phyloP scores from a whole-genome alignment of 2,329 filamentous ascomycete genomes.

The Xylariaceae sp. region DNA sequence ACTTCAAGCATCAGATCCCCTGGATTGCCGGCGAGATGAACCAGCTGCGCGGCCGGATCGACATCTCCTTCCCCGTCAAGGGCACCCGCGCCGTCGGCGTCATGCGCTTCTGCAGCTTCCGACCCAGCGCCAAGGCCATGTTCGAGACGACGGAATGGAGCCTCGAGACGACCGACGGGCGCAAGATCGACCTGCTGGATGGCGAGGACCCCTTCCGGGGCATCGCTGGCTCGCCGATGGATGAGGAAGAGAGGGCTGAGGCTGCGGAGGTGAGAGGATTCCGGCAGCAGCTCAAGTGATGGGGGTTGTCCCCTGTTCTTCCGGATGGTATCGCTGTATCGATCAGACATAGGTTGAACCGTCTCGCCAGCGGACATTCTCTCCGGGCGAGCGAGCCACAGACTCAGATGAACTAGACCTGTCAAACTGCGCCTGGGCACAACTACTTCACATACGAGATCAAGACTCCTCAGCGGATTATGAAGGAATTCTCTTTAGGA shows the following conservation, averaged over 20 bases:
- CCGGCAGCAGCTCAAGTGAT: constrained; percentile 41
- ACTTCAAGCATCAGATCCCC: constrained; percentile 72
- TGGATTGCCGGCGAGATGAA: constrained; percentile 89
- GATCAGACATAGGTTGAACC: too few species aligned
- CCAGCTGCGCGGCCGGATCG: constrained; percentile 84
- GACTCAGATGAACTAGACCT: too few species aligned
- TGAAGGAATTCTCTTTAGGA: too few species aligned
- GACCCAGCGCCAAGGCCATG: constrained; percentile 55
- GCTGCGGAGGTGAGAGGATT: constrained; percentile 45
- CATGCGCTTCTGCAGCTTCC: constrained; percentile 76
- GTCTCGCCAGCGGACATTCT: too few species aligned
- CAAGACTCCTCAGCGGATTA: too few species aligned
- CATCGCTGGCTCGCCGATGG: constrained; percentile 38
- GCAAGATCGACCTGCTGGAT: constrained; percentile 67
- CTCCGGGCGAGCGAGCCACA: too few species aligned
- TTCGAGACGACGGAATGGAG: constrained; percentile 94
- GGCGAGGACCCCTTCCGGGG: constrained; percentile 66
- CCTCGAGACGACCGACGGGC: constrained; percentile 61
- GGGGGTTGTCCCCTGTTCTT: not conserved
- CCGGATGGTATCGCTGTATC: too few species aligned
- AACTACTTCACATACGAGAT: too few species aligned
- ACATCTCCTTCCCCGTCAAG: constrained; percentile 83
- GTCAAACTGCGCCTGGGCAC: too few species aligned
- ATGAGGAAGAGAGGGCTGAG: constrained; percentile 35
- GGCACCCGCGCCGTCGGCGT: constrained; percentile 66